A percentile compares a stretch with the other conserved stretches of the same genome.
phyloP scores from a whole-genome alignment of 192 early-diverging fungal species.

The Pilaira anomala region DNA sequence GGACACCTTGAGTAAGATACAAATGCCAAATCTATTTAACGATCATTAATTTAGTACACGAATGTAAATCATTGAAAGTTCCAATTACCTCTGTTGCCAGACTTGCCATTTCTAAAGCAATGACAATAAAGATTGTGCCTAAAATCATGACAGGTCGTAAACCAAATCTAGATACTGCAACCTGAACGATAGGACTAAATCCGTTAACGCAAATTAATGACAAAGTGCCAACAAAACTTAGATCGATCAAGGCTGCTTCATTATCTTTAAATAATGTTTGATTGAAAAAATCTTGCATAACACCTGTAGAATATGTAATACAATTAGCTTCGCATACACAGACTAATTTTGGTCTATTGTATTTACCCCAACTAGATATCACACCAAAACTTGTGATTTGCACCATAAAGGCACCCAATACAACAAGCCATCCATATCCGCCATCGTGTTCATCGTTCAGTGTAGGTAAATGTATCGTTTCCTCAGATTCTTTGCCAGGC shows the following conservation, averaged over 20 bases:
- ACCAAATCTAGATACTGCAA: slow-evolving; percentile 15
- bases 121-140: slow-evolving; percentile 9
- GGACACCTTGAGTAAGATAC: slow-evolving; percentile 55
- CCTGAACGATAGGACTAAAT: slow-evolving; percentile 24
- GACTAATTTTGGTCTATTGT: no score
- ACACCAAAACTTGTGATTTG: slow-evolving; percentile 20
- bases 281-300: slow-evolving; percentile 35
- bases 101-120: slow-evolving; percentile 25
- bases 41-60: no score
- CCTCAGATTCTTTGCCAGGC: no score
- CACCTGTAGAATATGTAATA: slow-evolving; percentile 16
- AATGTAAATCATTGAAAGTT: no score
- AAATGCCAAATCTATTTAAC: slow-evolving; percentile 55
- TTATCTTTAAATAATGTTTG: slow-evolving; percentile 21
- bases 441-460: slow-evolving; percentile 27
- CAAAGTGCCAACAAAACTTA: slow-evolving; percentile 31
- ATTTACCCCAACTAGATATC: slow-evolving; percentile 12
- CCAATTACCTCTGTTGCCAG: background rate
- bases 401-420: slow-evolving; percentile 42
- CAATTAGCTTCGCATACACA: no score
- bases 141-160: slow-evolving; percentile 12
- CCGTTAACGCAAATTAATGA: slow-evolving; percentile 10
- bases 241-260: slow-evolving; percentile 14
- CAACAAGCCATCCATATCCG: slow-evolving; percentile 42
- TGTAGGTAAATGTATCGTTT: background rate